Evolutionary conservation across 192 early-diverging fungal species (phyloP), one percentile per base, ranked within the genome.

Genomic region (Gorgonomyces haynaldii): DNA sequence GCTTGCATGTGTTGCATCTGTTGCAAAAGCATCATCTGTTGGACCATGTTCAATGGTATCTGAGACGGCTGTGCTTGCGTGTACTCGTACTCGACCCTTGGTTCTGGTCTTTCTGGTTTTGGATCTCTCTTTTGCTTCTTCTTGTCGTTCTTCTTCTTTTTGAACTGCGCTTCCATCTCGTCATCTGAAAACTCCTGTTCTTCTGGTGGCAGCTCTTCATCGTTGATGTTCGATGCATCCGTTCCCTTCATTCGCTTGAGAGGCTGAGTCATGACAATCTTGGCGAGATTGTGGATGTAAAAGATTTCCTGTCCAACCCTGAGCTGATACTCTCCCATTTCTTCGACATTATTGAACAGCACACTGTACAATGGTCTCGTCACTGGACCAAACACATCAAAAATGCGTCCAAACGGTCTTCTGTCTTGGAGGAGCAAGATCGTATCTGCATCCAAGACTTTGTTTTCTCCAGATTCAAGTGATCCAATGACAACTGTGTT

Each of bases 171-270:
- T 55, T 97, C 93, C 39, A 82, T 57, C 52, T 97, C 93, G 59
- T 97, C 93, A 60, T 97, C 93, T 10, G 90, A 94, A 58, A 95
- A 97, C 52, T 93, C 91, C 60, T 87, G 58, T 17, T 88, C 84
- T 46, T 84, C 69, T 1, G 81, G 85, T 23, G 53, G 78, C 0
- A 86, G 69, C 50, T 98, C 95, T 67, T 98, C 95, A 50, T 98
- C 95, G 56, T 78, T 84, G 24, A 73, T 53, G 53, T 98, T 98
- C 35, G 83, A 87, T 2, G 95, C 95, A 69, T 98, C 95, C 0
- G 75, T 78, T 23, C 91, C 92, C 56, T 87, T 96, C 16, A 77
- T 41, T 3, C 53, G 48, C 27, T 70, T 67, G 24, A 98, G 62
- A 10, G 58, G 62, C 19, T 67, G 62, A 1, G 85, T 82, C 29